phyloP scores from a whole-genome alignment of 441 rosid species.

The Hura crepitans region DNA sequence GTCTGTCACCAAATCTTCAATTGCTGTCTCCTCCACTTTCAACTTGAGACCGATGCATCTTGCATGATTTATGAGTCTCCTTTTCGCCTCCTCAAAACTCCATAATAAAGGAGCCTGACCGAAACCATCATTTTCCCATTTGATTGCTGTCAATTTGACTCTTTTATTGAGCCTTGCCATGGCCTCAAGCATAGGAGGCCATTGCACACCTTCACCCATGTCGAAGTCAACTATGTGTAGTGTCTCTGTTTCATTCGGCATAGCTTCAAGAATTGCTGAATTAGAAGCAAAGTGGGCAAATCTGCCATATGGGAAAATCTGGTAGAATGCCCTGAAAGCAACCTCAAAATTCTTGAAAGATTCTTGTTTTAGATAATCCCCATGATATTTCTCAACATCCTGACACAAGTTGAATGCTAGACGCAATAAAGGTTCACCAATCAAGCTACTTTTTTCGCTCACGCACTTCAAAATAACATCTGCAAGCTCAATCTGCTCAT shows the following conservation, averaged over 20 bases:
- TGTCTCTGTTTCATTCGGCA: constrained; percentile 24
- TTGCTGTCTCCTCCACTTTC: constrained; percentile 28
- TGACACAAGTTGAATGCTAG: constrained; percentile 33
- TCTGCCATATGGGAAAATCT: constrained; percentile 31
- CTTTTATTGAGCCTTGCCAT: constrained; percentile 22
- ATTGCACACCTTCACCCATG: constrained; percentile 46
- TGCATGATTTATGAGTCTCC: constrained; percentile 30
- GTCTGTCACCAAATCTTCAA: constrained; percentile 29
- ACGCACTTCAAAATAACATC: constrained; percentile 38
- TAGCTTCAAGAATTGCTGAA: constrained; percentile 34
- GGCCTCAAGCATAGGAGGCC: constrained; percentile 36
- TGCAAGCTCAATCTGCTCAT: constrained; percentile 37
- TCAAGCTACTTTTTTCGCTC: constrained; percentile 37
- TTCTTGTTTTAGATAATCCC: constrained; percentile 32
- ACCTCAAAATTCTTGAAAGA: constrained; percentile 27
- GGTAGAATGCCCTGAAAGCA: constrained; percentile 34
- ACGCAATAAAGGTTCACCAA: constrained; percentile 42
- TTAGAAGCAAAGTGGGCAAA: constrained; percentile 39
- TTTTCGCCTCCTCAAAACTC: constrained; percentile 33
- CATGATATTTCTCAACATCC: constrained; percentile 25
- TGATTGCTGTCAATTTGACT: constrained; percentile 34
- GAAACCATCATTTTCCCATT: constrained; percentile 17
- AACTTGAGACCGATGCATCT: constrained; percentile 22
- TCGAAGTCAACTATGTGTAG: constrained; percentile 38
- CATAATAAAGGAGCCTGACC: constrained; percentile 8